Conservation (phyloP, 257 asterid species). For the Ballota nigra region DNA sequence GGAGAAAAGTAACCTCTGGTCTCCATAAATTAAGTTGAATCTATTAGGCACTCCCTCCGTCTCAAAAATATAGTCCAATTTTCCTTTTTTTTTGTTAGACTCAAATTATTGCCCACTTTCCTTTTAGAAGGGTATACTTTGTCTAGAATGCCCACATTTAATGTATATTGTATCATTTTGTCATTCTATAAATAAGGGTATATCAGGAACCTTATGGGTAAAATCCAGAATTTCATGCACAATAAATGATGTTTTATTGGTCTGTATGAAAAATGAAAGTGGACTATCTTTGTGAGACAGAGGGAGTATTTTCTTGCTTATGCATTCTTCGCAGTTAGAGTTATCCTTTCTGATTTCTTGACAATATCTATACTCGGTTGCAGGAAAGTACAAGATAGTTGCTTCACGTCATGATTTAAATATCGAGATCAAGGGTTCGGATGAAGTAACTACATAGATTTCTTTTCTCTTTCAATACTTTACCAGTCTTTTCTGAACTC, state of each 20-base stretch:
- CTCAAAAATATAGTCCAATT: no score
- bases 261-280: no score
- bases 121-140: no score
- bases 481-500: constrained; percentile 13
- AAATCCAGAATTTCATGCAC: no score
- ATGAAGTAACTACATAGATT: constrained; percentile 51
- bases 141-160: no score
- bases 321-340: constrained; percentile 6
- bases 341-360: constrained; percentile 18
- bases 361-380: constrained; percentile 25
- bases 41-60: neutral
- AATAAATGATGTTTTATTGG: no score
- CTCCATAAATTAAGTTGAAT: constrained; percentile 1
- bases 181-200: no score
- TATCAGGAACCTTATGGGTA: no score
- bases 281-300: no score
- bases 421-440: constrained; percentile 71
- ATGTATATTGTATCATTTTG: no score
- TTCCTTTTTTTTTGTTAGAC: no score
- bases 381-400: constrained; percentile 73
- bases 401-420: constrained; percentile 76
- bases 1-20: constrained; percentile 6
- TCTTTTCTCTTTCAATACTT: constrained; percentile 21
- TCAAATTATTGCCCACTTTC: no score
- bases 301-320: neutral